Base-by-base conservation (phyloP, 2,329 filamentous ascomycete species). In the Tetracladium maxilliforme region DNA sequence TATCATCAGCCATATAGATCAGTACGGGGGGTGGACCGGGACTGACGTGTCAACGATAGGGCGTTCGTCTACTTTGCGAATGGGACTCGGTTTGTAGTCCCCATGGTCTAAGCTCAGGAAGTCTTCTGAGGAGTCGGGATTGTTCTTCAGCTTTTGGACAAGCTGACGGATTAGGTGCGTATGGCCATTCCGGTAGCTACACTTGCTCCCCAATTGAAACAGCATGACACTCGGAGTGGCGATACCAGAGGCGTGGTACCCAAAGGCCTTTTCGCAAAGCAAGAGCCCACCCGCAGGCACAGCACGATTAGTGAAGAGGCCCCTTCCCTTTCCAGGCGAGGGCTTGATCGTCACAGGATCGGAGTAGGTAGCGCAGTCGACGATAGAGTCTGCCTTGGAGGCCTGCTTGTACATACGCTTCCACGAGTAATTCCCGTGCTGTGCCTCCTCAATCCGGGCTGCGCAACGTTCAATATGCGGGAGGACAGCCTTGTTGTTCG, bases 261-360 rank as follows among this genome's bases (percentile, higher is more conserved):
- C 40, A 34, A 69, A 66, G 0, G 64, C 63, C 31, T 70, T 71
- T 30, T 70, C 65, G 23, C 61, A 69, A 2, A 70, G 34, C 1
- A 71, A 39, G 3, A 69, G 43, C 4, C 68, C 57, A 0, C 64
- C 64, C 0, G 56, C 51, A 19, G 48, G 45, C 3, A 70, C 57
- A 0, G 45, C 35, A 12, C 45, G 41, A 1, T 53, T 63, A 0
- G 57, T 60, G 34, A 69, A 71, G 0, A 70, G 40, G 0, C 65
- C 65, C 3, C 51, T 48, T 3, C 62, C 64, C 11, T 51, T 47
- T 7, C 42, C 51, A 2, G 41, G 37, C 1, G 56, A 54, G 6
- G 38, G 21, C 17, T 47, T 52, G 1, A 67, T 34, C 21, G 48
- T 40, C 2, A 64, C 54, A 1, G 51, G 49, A 0, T 39, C 43